These are phyloP conservation scores for Kodamaea jinghongensis DNA, from an alignment of 805 yeast genomes.

Conservation along the genomic window DNA sequence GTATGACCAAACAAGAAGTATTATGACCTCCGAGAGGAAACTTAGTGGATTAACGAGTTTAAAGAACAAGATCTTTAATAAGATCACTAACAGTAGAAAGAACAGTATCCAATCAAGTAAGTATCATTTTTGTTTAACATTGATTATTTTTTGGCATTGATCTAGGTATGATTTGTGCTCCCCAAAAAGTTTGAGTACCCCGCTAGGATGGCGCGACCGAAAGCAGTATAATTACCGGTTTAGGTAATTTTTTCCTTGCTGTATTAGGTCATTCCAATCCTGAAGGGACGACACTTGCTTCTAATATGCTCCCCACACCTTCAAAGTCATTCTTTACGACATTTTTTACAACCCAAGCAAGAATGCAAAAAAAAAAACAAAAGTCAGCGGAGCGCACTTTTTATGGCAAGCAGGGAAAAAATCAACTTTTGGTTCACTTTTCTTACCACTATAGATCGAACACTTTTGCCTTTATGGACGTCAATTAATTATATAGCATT, in stretches of 20 bases:
- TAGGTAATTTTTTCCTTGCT: constrained; percentile 1
- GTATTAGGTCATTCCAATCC: constrained; percentile 1
- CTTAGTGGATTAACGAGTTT: constrained; percentile 9
- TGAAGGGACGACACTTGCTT: no score
- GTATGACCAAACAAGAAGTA: constrained; percentile 38
- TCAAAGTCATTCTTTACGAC: not conserved
- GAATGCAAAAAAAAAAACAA: not conserved
- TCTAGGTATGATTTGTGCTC: not conserved
- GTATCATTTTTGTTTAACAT: constrained; percentile 20
- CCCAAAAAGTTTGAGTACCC: constrained; percentile 3
- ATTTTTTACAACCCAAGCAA: not conserved
- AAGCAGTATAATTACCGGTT: not conserved
- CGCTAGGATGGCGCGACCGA: constrained; percentile 3
- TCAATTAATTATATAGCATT: not conserved
- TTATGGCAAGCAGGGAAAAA: not conserved
- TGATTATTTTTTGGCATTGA: not conserved
- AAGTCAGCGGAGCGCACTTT: no score
- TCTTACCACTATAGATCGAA: no score
- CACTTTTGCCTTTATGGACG: no score
- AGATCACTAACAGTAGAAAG: constrained; percentile 11
- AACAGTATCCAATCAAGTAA: constrained; percentile 25
- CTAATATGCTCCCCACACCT: no score
- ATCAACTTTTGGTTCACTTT: constrained; percentile 4
- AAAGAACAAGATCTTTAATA: constrained; percentile 9
- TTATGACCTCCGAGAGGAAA: constrained; percentile 31